A percentile compares a stretch with the other conserved stretches of the same genome.
Evolutionary conservation across 2,329 filamentous ascomycete genomes (phyloP).

Genomic region (Penicillium italicum): DNA sequence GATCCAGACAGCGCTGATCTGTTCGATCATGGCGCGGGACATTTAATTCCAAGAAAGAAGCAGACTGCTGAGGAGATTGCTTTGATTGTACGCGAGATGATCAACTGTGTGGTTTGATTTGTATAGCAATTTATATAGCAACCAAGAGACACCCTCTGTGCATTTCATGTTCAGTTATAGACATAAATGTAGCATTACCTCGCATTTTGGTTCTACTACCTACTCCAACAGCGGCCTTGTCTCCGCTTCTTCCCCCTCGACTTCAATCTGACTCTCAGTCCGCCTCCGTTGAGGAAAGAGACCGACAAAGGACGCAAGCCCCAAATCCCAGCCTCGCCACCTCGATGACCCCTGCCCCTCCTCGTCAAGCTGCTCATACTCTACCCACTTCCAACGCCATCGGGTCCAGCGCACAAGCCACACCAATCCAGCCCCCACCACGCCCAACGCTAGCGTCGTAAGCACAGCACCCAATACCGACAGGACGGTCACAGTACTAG

Average conservation of each 20-base stretch:
- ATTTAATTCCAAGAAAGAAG: conserved; percentile 39
- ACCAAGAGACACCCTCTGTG: not conserved
- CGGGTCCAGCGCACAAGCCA: conserved; percentile 14
- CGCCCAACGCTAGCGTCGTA: conserved; percentile 27
- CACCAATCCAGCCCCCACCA: conserved; percentile 16
- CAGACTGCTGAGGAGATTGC: conserved; percentile 35
- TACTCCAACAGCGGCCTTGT: conserved; percentile 28
- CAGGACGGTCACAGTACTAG: conserved; percentile 41
- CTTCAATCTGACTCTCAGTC: not conserved
- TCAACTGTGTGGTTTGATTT: conserved; percentile 5
- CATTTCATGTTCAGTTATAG: not conserved
- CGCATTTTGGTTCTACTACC: conserved; percentile 4
- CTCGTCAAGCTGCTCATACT: conserved; percentile 8
- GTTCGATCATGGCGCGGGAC: conserved; percentile 46
- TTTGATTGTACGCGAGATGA: conserved; percentile 23
- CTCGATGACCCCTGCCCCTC: not conserved
- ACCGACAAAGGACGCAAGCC: not conserved
- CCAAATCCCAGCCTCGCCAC: not conserved
- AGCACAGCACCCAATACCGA: conserved; percentile 33
- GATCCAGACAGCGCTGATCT: conserved; percentile 41
- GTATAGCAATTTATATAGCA: not conserved
- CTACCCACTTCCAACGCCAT: conserved; percentile 10
- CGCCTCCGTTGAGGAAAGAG: not conserved
- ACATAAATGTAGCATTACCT: not conserved
- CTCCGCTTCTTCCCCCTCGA: conserved; percentile 19